Conservation (phyloP, 129 eudicot genomes). For the Silybum marianum region DNA sequence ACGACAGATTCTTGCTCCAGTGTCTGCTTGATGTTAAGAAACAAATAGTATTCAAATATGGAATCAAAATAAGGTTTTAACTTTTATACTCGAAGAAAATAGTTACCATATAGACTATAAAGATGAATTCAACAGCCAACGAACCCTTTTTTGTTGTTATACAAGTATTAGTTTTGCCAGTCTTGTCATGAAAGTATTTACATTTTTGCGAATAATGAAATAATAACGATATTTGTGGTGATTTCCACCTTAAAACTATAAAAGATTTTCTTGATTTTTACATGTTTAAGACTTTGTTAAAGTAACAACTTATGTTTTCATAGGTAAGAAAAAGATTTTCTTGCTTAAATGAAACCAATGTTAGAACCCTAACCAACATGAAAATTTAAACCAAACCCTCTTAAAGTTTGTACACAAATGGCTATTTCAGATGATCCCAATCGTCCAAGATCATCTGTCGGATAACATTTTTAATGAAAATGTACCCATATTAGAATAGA, state of each 20-base stretch:
- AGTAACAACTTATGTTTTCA: background rate
- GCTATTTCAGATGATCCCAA: too few species aligned
- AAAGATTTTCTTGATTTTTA: background rate
- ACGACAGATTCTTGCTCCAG: background rate
- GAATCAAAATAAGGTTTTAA: background rate
- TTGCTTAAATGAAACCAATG: background rate
- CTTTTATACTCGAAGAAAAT: background rate
- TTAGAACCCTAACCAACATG: background rate
- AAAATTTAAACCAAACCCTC: too few species aligned
- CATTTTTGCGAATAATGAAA: background rate
- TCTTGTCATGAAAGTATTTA: background rate
- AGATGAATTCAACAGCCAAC: background rate
- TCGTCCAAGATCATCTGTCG: background rate
- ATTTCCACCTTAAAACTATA: background rate
- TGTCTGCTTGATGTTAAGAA: slow-evolving; percentile 10
- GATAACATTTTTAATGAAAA: background rate
- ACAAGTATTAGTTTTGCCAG: background rate
- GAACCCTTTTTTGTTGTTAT: background rate
- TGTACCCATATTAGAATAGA: background rate
- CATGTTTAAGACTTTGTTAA: background rate
- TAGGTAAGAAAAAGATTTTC: background rate
- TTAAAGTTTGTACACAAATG: too few species aligned
- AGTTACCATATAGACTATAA: background rate
- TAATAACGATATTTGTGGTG: background rate
- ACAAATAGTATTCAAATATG: background rate